phyloP scores from a whole-genome alignment of 352 stramenopile species.

The Phytophthora sansomeana region DNA sequence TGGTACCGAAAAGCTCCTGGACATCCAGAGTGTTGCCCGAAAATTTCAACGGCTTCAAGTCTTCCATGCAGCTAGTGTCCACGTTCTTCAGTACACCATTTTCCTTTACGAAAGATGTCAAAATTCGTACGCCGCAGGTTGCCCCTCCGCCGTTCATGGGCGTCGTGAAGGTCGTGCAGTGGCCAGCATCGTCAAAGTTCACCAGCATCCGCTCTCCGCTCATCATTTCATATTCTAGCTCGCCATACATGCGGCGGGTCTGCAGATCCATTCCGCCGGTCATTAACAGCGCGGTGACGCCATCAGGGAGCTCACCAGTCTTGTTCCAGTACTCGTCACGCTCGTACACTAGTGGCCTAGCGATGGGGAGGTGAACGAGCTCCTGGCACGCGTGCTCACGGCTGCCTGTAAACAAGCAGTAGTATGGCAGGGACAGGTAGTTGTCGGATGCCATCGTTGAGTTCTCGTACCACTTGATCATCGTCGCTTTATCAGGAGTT shows the following conservation, averaged over 20 bases:
- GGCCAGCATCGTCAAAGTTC: conserved; percentile 70
- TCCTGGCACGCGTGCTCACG: conserved; percentile 63
- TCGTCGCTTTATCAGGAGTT: conserved; percentile 58
- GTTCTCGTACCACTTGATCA: conserved; percentile 69
- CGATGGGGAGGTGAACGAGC: conserved; percentile 51
- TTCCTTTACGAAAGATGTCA: conserved; percentile 72
- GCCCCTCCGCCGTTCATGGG: conserved; percentile 46
- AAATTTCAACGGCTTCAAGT: conserved; percentile 65
- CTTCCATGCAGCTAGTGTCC: conserved; percentile 72
- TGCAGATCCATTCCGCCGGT: conserved; percentile 64
- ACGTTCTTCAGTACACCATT: conserved; percentile 62
- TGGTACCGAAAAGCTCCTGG: conserved; percentile 51
- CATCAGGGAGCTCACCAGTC: conserved; percentile 49
- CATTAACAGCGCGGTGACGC: conserved; percentile 62
- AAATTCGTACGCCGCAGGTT: conserved; percentile 74
- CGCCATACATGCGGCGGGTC: conserved; percentile 57
- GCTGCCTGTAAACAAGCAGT: conserved; percentile 79
- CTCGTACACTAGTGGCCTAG: conserved; percentile 54
- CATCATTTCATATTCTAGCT: conserved; percentile 59
- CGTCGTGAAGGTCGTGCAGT: conserved; percentile 86
- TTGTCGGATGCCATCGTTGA: conserved; percentile 73
- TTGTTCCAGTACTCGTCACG: conserved; percentile 80
- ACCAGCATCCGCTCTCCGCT: conserved; percentile 66
- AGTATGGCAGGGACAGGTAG: conserved; percentile 73
- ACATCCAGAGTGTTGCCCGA: conserved; percentile 30